Conservation (phyloP, 2,329 filamentous ascomycete species). For the Magnaporthiopsis rhizophila region DNA sequence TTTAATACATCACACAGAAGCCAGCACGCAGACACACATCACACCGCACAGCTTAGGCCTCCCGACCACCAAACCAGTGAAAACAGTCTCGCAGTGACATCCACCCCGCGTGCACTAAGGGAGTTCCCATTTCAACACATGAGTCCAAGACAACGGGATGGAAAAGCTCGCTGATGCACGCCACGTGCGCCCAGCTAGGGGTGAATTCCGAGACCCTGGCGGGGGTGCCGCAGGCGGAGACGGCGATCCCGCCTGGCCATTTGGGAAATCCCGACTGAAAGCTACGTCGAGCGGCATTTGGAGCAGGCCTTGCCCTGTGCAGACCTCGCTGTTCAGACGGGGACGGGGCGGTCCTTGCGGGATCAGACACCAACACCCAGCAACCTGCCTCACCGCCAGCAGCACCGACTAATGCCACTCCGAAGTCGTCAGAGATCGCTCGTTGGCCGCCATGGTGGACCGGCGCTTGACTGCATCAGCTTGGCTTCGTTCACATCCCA, state of each 20-base stretch:
- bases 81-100: neutral
- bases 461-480: neutral
- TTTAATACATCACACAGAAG: neutral
- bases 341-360: neutral
- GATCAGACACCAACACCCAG: neutral
- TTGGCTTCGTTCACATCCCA: neutral
- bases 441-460: neutral
- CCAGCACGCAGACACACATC: neutral
- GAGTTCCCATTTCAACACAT: neutral
- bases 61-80: neutral
- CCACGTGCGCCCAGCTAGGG: neutral
- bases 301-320: neutral
- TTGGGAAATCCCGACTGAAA: neutral
- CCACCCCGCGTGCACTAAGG: neutral
- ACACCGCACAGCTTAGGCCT: neutral
- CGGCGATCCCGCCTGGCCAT: neutral
- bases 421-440: neutral
- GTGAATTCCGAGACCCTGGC: neutral
- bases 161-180: neutral
- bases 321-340: neutral
- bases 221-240: conserved; percentile 2
- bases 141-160: neutral
- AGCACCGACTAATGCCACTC: neutral
- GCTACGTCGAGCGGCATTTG: neutral
- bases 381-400: neutral